Conservation (phyloP, 495 filamentous ascomycete genomes). For the Penicillium paradoxum region DNA sequence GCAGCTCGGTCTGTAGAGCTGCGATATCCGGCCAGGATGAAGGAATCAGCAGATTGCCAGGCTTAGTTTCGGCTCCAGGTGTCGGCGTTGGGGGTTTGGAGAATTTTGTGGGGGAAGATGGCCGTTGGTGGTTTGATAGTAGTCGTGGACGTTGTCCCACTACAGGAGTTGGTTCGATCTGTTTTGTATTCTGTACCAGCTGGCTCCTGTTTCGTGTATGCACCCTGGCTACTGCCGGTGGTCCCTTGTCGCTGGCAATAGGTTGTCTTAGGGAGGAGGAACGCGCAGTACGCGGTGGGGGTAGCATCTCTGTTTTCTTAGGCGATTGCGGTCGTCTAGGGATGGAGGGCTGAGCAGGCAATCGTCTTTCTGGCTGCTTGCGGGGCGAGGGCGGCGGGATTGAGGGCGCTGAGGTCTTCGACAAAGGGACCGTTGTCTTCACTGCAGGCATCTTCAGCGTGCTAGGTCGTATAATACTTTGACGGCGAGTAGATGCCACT, state of each 20-base stretch:
- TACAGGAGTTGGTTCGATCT: constrained; percentile 11
- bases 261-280: constrained; percentile 44
- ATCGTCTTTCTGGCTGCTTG: constrained; percentile 17
- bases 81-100: constrained; percentile 52
- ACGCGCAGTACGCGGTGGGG: constrained; percentile 31
- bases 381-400: constrained; percentile 28
- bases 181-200: constrained; percentile 20
- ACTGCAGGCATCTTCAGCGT: constrained; percentile 20
- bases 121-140: constrained; percentile 65
- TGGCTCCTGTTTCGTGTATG: constrained; percentile 40
- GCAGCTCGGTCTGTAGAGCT: constrained; percentile 63
- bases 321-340: constrained; percentile 27
- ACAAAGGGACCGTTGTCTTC: constrained; percentile 13
- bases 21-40: constrained; percentile 55
- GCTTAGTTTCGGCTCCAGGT: constrained; percentile 4
- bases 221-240: constrained; percentile 16
- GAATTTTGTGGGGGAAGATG: constrained; percentile 61
- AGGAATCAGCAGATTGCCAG: constrained; percentile 20
- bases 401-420: constrained; percentile 18
- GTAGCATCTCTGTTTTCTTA: constrained; percentile 37
- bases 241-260: constrained; percentile 10
- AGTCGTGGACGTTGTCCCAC: constrained; percentile 37
- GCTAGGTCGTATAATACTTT: constrained; percentile 32
- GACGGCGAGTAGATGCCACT: constrained; percentile 22
- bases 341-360: constrained; percentile 10